A percentile compares a stretch with the other conserved stretches of the same genome.
Conservation (phyloP, 495 filamentous ascomycete species). For the Entonaema liquescens region DNA sequence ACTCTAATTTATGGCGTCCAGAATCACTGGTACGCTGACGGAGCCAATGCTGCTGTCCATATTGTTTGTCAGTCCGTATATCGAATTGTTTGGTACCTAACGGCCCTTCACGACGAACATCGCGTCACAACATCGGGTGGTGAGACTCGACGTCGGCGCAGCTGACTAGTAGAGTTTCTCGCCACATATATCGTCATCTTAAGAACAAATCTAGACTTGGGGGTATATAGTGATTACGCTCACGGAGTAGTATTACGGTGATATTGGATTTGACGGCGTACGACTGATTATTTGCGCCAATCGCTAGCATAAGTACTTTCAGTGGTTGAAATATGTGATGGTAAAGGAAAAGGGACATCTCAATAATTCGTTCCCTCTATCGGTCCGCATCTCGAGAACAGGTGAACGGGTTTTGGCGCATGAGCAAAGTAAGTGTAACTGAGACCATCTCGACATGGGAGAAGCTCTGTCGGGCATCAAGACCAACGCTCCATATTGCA, state of each 20-base stretch:
- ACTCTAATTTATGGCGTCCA: not conserved
- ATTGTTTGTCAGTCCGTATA: conserved; percentile 1
- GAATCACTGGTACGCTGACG: conserved; percentile 10
- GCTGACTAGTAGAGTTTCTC: conserved; percentile 4
- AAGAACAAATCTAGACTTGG: conserved; percentile 8
- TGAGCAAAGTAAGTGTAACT: not conserved
- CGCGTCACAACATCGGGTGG: conserved; percentile 5
- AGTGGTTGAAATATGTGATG: not conserved
- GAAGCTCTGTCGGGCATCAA: not conserved
- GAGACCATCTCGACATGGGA: not conserved
- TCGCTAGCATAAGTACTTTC: not conserved
- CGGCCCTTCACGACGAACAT: not conserved
- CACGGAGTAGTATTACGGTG: conserved; percentile 1
- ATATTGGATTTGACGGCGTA: not conserved
- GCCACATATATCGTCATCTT: not conserved
- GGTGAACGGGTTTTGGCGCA: not conserved
- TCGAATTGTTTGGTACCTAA: not conserved
- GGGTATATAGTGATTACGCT: not conserved
- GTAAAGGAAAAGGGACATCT: not conserved
- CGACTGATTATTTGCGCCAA: conserved; percentile 9
- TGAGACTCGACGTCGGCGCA: conserved; percentile 4
- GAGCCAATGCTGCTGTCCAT: conserved; percentile 10
- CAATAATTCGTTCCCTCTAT: not conserved
- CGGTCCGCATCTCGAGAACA: conserved; percentile 5
- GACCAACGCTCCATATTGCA: not conserved